Evolutionary conservation across 176 grass and related monocot species (phyloP), one percentile per base, ranked within the genome.

Genomic region (Eleusine indica): DNA sequence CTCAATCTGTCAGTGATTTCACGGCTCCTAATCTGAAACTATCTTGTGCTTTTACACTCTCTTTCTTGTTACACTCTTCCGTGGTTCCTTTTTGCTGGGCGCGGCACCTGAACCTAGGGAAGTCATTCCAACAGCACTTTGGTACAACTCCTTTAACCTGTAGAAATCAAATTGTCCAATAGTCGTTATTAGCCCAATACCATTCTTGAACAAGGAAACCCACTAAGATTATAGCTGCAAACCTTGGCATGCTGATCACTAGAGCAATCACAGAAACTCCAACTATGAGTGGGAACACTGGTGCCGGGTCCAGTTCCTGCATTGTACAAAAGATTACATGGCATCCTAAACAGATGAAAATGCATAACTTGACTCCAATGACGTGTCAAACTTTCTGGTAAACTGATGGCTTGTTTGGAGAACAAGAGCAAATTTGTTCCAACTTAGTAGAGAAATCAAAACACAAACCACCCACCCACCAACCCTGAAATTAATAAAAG

Each of bases 191-290:
- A 42, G 35, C 66, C 40, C 56, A 78, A 25, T 21, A 25, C 78
- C 25, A 78, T 6, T 44, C 64, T 66, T 66, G 22, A 6, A 75
- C 18, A 80, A 81, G 39, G 16, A 79, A 61, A 57, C n/a, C 4
- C 18, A 7, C 8, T 12, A n/a, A 43, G 18, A 86, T 76, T 76
- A 83, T 80, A 78, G 68, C 77, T 71, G 83, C 78, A 70, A 73
- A 99, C 91, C 93, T 99, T 73, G 97, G 93, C 91, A 99, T 99
- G 63, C 91, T 91, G 83, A 99, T 89, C 83, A 96, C 87, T 17
- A 96, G 77, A 70, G 88, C 80, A 83, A 96, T 86, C 32, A 89
- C 86, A 69, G 83, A 94, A 80, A 99, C 80, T 71, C 93, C 97
- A 65, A 94, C 87, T 21, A 96, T 75, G 75, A 99, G 87, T 12